Evolutionary conservation across 2,329 filamentous ascomycete genomes (phyloP).

Genomic region (Cercospora brassicicola): DNA sequence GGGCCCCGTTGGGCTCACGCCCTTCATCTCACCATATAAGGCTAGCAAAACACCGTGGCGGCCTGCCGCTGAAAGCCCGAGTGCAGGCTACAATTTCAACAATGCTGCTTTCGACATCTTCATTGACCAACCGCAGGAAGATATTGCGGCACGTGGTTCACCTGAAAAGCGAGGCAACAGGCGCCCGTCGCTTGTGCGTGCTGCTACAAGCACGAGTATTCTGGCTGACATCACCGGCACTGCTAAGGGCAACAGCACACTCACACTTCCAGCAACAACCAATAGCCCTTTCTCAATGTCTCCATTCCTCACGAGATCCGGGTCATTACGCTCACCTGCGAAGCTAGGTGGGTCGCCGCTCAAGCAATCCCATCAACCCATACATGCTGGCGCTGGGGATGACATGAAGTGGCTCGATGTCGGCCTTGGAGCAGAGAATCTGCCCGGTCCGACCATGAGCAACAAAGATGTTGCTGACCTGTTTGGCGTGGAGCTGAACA

Average conservation of each 20-base stretch:
- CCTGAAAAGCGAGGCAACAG: slow-evolving; percentile 66
- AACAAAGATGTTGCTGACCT: slow-evolving; percentile 55
- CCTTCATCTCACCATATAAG: slow-evolving; percentile 37
- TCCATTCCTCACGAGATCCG: slow-evolving; percentile 32
- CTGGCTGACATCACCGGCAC: slow-evolving; percentile 62
- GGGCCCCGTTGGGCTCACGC: slow-evolving; percentile 54
- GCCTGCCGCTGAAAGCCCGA: slow-evolving; percentile 29
- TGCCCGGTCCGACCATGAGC: slow-evolving; percentile 18
- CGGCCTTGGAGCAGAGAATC: slow-evolving; percentile 28
- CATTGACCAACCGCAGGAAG: slow-evolving; percentile 39
- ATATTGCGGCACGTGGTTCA: slow-evolving; percentile 58
- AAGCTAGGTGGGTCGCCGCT: slow-evolving; percentile 37
- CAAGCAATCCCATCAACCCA: slow-evolving; percentile 34
- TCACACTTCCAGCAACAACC: slow-evolving; percentile 29
- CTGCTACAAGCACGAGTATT: slow-evolving; percentile 61
- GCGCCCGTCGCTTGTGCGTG: slow-evolving; percentile 62
- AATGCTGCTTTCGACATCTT: slow-evolving; percentile 61
- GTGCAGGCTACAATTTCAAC: slow-evolving; percentile 31
- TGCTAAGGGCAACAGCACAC: slow-evolving; percentile 50
- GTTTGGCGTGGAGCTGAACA: slow-evolving; percentile 56
- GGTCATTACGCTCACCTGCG: slow-evolving; percentile 30
- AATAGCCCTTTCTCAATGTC: slow-evolving; percentile 37
- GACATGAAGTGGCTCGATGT: slow-evolving; percentile 36
- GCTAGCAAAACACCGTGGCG: slow-evolving; percentile 40
- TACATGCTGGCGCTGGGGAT: slow-evolving; percentile 11